Conservation (phyloP, 2,329 filamentous ascomycete genomes). For the Pestalotiopsis sp. region DNA sequence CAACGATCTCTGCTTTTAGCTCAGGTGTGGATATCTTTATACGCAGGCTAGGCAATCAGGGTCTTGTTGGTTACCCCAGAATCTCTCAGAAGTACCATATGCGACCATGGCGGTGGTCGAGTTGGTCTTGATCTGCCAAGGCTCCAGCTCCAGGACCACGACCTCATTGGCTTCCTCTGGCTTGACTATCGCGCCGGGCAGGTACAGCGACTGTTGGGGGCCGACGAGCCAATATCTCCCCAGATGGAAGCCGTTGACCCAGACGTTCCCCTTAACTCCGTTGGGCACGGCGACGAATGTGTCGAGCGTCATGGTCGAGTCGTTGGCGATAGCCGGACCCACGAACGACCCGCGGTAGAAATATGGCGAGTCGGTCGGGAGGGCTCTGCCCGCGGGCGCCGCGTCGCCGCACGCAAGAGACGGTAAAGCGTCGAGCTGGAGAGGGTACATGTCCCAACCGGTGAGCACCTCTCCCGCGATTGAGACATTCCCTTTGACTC, state of each 20-base stretch:
- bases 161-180: slow-evolving; percentile 37
- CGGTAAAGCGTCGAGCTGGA: slow-evolving; percentile 34
- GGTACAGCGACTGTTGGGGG: slow-evolving; percentile 48
- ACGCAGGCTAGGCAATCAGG: slow-evolving; percentile 21
- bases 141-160: slow-evolving; percentile 45
- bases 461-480: slow-evolving; percentile 33
- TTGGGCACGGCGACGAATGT: slow-evolving; percentile 41
- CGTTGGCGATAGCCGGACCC: slow-evolving; percentile 27
- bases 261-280: slow-evolving; percentile 46
- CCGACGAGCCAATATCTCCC: slow-evolving; percentile 49
- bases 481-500: slow-evolving; percentile 44
- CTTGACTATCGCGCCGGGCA: slow-evolving; percentile 41
- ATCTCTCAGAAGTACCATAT: slow-evolving; percentile 24
- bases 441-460: slow-evolving; percentile 41
- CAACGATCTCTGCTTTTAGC: neutral
- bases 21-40: neutral
- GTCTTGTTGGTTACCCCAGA: slow-evolving; percentile 31
- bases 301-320: slow-evolving; percentile 23
- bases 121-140: slow-evolving; percentile 20
- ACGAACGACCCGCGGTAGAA: slow-evolving; percentile 34
- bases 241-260: slow-evolving; percentile 47
- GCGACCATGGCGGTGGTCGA: slow-evolving; percentile 18
- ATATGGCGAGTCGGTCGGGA: slow-evolving; percentile 22
- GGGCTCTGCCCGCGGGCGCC: neutral
- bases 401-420: slow-evolving; percentile 1